Conservation (phyloP, 2,329 filamentous ascomycete species). For the Fusarium caatingaense region DNA sequence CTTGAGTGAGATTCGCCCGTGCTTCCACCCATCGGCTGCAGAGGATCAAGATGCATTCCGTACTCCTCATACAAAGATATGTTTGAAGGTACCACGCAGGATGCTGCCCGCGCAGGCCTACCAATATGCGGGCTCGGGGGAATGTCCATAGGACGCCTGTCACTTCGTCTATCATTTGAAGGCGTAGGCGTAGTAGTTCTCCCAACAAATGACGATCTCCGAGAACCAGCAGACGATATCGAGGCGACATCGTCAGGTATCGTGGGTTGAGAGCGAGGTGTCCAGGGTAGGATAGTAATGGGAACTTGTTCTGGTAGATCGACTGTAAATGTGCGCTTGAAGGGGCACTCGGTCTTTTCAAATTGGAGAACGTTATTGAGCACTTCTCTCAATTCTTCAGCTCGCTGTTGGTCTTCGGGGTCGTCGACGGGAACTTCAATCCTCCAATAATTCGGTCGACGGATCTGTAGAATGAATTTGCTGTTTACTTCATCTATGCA, state of each 20-base stretch:
- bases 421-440: constrained; percentile 82
- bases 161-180: constrained; percentile 5
- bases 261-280: constrained; percentile 53
- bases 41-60: constrained; percentile 9
- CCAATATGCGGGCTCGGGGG: constrained; percentile 16
- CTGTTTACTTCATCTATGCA: constrained; percentile 85
- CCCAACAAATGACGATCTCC: constrained; percentile 33
- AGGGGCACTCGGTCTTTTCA: constrained; percentile 89
- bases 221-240: constrained; percentile 19
- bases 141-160: constrained; percentile 10
- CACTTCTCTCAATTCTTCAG: constrained; percentile 75
- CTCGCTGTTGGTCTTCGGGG: constrained; percentile 60
- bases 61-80: constrained; percentile 29
- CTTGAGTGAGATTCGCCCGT: constrained; percentile 2
- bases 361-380: constrained; percentile 81
- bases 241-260: constrained; percentile 22
- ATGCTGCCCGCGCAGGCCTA: constrained; percentile 16
- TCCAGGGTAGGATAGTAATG: constrained; percentile 76
- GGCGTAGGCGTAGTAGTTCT: constrained; percentile 33
- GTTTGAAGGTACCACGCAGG: constrained; percentile 16
- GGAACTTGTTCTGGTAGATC: constrained; percentile 77
- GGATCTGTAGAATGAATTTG: constrained; percentile 86
- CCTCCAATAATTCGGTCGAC: constrained; percentile 86
- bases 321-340: constrained; percentile 80
- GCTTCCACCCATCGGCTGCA: constrained; percentile 3